Conservation (phyloP, 306 rosid genomes). For the Lagenaria siceraria region DNA sequence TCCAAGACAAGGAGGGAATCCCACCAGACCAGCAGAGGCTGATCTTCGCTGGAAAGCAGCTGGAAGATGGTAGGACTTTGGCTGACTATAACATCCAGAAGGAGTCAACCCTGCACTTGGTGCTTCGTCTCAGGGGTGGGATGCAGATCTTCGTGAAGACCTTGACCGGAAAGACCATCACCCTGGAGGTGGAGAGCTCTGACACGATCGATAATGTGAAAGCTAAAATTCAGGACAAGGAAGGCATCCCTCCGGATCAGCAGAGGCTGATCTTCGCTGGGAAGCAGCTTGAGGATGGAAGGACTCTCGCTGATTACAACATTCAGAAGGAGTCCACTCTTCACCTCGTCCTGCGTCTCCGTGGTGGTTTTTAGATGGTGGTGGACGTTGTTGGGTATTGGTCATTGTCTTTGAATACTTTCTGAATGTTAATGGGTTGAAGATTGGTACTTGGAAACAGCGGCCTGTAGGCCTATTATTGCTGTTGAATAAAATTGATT, state of each 20-base stretch:
- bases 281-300: slow-evolving; percentile 2
- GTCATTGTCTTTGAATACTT: not conserved
- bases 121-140: not conserved
- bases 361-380: slow-evolving; percentile 1
- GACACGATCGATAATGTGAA: not conserved
- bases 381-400: not conserved
- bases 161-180: slow-evolving; percentile 7
- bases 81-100: slow-evolving; percentile 3
- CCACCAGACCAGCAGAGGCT: slow-evolving; percentile 1
- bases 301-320: slow-evolving; percentile 5
- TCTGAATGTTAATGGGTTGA: not conserved
- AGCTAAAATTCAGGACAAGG: slow-evolving; percentile 1
- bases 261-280: slow-evolving; percentile 1
- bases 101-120: slow-evolving; percentile 3
- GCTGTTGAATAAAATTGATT: not conserved
- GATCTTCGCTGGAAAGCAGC: not conserved
- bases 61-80: not conserved
- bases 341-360: slow-evolving; percentile 7
- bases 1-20: slow-evolving; percentile 3
- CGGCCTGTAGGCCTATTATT: not conserved
- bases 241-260: slow-evolving; percentile 1
- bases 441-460: not conserved
- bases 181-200: slow-evolving; percentile 8
- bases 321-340: slow-evolving; percentile 5
- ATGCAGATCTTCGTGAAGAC: slow-evolving; percentile 1